Conservation (phyloP, 768 basidiomycete genomes). For the Lactifluus subvellereus region DNA sequence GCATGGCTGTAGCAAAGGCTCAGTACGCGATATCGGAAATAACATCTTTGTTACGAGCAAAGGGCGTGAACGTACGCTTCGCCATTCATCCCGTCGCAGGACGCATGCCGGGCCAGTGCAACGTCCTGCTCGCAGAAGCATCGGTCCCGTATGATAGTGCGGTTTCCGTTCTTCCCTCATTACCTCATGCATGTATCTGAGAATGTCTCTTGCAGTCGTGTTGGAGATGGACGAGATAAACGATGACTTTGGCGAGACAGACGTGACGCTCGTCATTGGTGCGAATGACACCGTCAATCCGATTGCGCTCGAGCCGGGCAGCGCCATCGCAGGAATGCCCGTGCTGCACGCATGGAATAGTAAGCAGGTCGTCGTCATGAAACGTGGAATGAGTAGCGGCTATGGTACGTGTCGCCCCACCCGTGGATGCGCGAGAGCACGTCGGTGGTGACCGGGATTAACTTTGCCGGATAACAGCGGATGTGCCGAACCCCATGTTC, state of each 20-base stretch:
- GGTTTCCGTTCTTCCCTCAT: constrained; percentile 25
- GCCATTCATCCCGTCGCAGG: constrained; percentile 90
- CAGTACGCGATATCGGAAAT: constrained; percentile 75
- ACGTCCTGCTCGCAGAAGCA: constrained; percentile 86
- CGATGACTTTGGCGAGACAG: constrained; percentile 83
- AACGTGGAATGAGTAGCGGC: constrained; percentile 82
- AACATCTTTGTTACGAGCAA: constrained; percentile 60
- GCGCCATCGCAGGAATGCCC: constrained; percentile 88
- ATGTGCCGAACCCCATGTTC: constrained; percentile 92
- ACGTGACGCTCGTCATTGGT: constrained; percentile 86
- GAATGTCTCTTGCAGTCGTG: constrained; percentile 49
- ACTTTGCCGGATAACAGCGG: constrained; percentile 43
- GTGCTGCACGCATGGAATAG: constrained; percentile 92
- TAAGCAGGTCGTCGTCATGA: constrained; percentile 90
- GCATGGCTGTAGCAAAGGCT: constrained; percentile 90
- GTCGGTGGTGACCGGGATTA: background rate
- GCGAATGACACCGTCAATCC: constrained; percentile 93
- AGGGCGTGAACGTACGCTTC: constrained; percentile 76
- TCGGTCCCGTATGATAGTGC: constrained; percentile 85
- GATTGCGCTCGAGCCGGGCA: constrained; percentile 80
- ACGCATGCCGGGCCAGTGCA: constrained; percentile 91
- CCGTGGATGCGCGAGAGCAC: background rate
- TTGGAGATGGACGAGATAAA: constrained; percentile 95
- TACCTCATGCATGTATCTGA: background rate
- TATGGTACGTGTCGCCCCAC: constrained; percentile 49